These are phyloP conservation scores for Camelina hispida DNA, from an alignment of 345 rosid genomes.

Conservation along the genomic window DNA sequence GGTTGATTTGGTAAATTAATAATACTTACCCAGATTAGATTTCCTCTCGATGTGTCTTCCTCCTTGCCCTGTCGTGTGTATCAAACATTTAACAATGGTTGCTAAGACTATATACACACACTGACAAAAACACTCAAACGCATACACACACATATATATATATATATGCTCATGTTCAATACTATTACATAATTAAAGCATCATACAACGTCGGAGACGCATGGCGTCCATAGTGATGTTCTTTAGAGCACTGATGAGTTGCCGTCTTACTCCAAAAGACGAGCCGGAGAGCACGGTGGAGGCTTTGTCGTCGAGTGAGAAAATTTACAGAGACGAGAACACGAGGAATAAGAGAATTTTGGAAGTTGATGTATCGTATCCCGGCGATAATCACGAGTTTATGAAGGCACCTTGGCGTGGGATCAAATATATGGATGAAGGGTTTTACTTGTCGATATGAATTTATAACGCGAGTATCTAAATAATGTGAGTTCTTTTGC, in stretches of 20 bases:
- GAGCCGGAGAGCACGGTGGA: not conserved
- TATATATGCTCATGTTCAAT: not conserved
- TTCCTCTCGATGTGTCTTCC: conserved; percentile 3
- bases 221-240: conserved; percentile 48
- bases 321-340: conserved; percentile 6
- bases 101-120: conserved; percentile 41
- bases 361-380: conserved; percentile 4
- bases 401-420: not conserved
- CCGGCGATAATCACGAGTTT: conserved; percentile 1
- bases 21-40: conserved; percentile 16
- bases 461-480: not conserved
- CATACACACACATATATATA: not conserved
- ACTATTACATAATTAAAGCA: not conserved
- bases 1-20: not conserved
- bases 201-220: not conserved
- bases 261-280: conserved; percentile 42
- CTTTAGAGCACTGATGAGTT: conserved; percentile 43
- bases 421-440: conserved; percentile 28
- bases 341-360: conserved; percentile 1
- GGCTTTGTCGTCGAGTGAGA: not conserved
- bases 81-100: conserved; percentile 31
- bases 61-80: conserved; percentile 6
- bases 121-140: conserved; percentile 28
- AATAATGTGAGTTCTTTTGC: conserved; percentile 23
- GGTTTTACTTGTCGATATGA: conserved; percentile 32